Evolutionary conservation across 2,329 filamentous ascomycete genomes (phyloP).

Genomic region (Trichoderma simmonsii): DNA sequence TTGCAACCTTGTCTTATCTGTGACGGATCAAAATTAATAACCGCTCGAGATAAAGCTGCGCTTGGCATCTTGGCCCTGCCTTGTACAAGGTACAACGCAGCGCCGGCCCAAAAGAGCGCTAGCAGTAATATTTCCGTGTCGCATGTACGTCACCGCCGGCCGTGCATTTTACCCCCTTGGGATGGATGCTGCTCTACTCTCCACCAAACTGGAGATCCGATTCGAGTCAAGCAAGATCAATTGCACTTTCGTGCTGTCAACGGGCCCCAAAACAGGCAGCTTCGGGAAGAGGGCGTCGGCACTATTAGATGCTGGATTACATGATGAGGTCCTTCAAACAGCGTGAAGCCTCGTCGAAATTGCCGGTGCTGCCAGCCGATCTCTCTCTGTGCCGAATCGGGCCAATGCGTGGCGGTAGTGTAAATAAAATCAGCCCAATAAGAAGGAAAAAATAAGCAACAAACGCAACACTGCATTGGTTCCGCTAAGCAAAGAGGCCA

Average conservation of each 20-base stretch:
- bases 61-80: neutral
- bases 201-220: neutral
- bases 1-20: conserved; percentile 19
- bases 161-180: neutral
- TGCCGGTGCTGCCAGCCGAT: neutral
- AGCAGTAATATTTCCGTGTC: neutral
- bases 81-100: neutral
- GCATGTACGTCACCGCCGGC: conserved; percentile 9
- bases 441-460: neutral
- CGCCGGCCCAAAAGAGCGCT: neutral
- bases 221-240: neutral
- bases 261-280: neutral
- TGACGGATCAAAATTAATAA: conserved; percentile 21
- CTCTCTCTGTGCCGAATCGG: neutral
- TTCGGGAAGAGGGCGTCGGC: neutral
- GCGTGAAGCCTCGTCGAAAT: neutral
- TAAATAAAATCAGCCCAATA: neutral
- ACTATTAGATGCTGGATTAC: neutral
- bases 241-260: neutral
- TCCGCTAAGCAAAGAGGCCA: neutral
- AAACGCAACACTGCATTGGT: neutral
- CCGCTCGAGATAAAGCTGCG: conserved; percentile 13
- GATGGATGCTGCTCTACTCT: neutral
- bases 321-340: neutral
- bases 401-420: neutral